Evolutionary conservation across 768 basidiomycete species (phyloP), one percentile per base, ranked within the genome.

Genomic region (Leccinum variicolor): DNA sequence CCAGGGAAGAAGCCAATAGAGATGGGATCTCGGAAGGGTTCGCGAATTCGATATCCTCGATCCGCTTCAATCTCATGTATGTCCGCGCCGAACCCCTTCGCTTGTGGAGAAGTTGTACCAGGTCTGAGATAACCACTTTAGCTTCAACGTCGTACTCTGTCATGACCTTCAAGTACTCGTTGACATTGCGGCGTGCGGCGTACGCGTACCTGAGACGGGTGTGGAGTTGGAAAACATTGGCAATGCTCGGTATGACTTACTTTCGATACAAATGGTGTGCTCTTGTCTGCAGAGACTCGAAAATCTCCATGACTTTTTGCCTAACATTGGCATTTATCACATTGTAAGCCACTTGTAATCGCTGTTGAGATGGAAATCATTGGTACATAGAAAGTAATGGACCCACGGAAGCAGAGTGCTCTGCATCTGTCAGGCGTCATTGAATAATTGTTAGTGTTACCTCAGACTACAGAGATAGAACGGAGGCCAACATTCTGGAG

Each of bases 391-490:
- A 52, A 51, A 21, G 2, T 14, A 8, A 33, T 45, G 21, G 6
- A 75, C 80, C 48, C 65, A 84, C 84, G 59, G 31, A 84, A 64
- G 55, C 77, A 79, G 7, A 84, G 61, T 9, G 75, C 72, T 58
- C 75, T 72, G 61, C 80, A 84, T 19, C 84, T 84, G 45, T 34
- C 19, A 31, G 53, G 47, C 5, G 14, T n/a, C 6, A 6, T 46
- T n/a, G n/a, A n/a, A n/a, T n/a, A n/a, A n/a, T n/a, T 3, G 17
- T 62, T 17, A 63, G 56, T 50, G 4, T 26, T 11, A 13, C n/a
- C 5, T 31, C 31, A 45, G 21, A 48, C 17, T 3, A 14, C 50
- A 10, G 25, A 52, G 57, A 54, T 3, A 29, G 56, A 21, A 46
- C 11, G 11, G 0, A 23, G 11, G 72, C 82, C 59, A 60, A 84